These are phyloP conservation scores for Penicillium italicum DNA, from an alignment of 2,329 filamentous ascomycete species.

Conservation along the genomic window DNA sequence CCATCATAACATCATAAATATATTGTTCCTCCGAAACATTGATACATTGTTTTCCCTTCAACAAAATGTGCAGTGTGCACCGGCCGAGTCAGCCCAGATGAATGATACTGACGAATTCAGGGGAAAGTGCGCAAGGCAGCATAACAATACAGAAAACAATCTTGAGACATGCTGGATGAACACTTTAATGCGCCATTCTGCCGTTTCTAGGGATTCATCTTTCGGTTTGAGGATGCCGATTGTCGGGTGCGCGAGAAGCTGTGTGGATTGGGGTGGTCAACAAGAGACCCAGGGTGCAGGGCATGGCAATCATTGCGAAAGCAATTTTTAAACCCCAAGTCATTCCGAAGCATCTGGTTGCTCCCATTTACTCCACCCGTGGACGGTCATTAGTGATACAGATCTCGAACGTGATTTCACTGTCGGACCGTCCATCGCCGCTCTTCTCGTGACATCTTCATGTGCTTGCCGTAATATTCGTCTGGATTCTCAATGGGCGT, in stretches of 20 bases:
- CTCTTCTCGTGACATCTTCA: slow-evolving; percentile 46
- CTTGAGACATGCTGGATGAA: neutral
- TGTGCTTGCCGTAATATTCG: slow-evolving; percentile 48
- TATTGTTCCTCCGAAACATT: slow-evolving; percentile 11
- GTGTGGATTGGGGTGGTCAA: neutral
- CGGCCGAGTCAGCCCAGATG: neutral
- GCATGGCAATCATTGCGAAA: neutral
- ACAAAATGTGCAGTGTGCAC: neutral
- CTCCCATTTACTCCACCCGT: neutral
- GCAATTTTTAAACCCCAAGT: neutral
- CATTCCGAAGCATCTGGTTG: neutral
- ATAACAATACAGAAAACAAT: neutral
- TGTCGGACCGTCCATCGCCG: slow-evolving; percentile 44
- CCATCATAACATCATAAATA: slow-evolving; percentile 22
- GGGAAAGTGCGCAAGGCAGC: neutral
- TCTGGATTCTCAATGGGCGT: slow-evolving; percentile 49
- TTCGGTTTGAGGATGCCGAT: neutral
- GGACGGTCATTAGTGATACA: slow-evolving; percentile 3
- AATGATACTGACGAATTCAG: neutral
- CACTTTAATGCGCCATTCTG: neutral
- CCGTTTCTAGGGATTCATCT: neutral
- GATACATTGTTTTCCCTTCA: slow-evolving; percentile 6
- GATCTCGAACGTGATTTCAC: slow-evolving; percentile 20
- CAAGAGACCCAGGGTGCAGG: neutral
- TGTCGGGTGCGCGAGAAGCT: neutral